These are phyloP conservation scores for Wickerhamiella lipophila DNA, from an alignment of 805 yeast genomes.

Conservation along the genomic window DNA sequence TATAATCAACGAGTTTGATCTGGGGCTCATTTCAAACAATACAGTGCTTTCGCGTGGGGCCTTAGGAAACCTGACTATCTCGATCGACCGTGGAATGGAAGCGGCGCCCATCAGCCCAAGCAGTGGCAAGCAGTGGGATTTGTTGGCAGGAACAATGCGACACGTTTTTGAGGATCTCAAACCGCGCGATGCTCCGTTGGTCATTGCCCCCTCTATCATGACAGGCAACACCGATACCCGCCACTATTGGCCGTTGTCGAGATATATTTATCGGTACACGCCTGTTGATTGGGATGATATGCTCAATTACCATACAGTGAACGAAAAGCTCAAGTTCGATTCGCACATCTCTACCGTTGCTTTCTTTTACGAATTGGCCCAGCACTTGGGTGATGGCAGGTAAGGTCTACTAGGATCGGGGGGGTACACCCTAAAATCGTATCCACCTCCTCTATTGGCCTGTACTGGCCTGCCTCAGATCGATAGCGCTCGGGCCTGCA, in stretches of 20 bases:
- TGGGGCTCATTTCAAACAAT: conserved; percentile 33
- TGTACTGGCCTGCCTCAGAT: too few relatives aligned
- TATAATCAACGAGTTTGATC: conserved; percentile 35
- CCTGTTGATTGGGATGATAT: conserved; percentile 29
- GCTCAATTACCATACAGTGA: conserved; percentile 16
- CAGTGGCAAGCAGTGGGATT: conserved; percentile 35
- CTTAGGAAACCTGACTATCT: conserved; percentile 19
- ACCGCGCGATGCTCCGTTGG: conserved; percentile 26
- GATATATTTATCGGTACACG: conserved; percentile 47
- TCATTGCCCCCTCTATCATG: conserved; percentile 47
- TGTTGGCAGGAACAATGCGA: conserved; percentile 49
- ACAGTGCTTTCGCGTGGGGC: background rate
- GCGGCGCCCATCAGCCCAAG: conserved; percentile 46
- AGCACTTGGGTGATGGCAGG: conserved; percentile 1
- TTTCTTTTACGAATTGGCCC: conserved; percentile 11
- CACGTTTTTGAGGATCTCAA: conserved; percentile 46
- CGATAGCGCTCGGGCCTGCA: too few relatives aligned
- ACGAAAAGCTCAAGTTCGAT: conserved; percentile 3
- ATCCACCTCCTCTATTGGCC: too few relatives aligned
- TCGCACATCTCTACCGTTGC: conserved; percentile 8
- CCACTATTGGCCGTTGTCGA: conserved; percentile 50
- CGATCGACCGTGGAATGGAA: conserved; percentile 26
- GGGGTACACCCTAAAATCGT: too few relatives aligned
- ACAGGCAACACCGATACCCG: conserved; percentile 65
- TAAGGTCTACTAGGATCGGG: too few relatives aligned